phyloP scores from a whole-genome alignment of 345 rosid genomes.

The Pseudoturritis turrita region DNA sequence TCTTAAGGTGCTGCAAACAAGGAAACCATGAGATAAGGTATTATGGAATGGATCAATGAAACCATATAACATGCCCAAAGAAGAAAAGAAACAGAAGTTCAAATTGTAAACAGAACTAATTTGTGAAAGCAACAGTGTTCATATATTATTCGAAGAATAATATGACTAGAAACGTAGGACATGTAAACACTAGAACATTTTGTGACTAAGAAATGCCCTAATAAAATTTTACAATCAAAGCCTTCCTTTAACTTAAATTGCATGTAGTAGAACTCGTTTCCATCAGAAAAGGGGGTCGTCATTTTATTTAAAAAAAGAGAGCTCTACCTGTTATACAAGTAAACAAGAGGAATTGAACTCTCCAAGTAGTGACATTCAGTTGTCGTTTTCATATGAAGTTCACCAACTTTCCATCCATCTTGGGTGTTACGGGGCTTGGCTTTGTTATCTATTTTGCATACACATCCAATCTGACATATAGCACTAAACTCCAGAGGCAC shows the following conservation, averaged over 20 bases:
- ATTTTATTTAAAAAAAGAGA: not conserved
- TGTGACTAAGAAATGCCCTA: not conserved
- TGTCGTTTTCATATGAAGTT: constrained; percentile 87
- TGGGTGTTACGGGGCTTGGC: constrained; percentile 60
- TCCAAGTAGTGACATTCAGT: constrained; percentile 84
- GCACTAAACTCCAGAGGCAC: constrained; percentile 75
- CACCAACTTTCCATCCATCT: constrained; percentile 79
- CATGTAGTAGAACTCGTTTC: not conserved
- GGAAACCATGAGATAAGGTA: constrained; percentile 10
- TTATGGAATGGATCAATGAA: not conserved
- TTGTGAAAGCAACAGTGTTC: not conserved
- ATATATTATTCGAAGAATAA: not conserved
- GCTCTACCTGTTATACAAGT: constrained; percentile 81
- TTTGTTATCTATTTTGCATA: constrained; percentile 78
- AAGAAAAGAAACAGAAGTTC: not conserved
- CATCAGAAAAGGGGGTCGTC: not conserved
- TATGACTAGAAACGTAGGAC: not conserved
- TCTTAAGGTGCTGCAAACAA: constrained; percentile 55
- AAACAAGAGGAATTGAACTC: constrained; percentile 67
- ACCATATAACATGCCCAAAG: not conserved
- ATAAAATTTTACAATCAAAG: not conserved
- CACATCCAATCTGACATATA: constrained; percentile 86
- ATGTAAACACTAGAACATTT: constrained; percentile 1
- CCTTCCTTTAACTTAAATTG: constrained; percentile 3
- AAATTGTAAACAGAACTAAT: not conserved